phyloP scores from a whole-genome alignment of 2,329 filamentous ascomycete species.

The Triangularia setosa region DNA sequence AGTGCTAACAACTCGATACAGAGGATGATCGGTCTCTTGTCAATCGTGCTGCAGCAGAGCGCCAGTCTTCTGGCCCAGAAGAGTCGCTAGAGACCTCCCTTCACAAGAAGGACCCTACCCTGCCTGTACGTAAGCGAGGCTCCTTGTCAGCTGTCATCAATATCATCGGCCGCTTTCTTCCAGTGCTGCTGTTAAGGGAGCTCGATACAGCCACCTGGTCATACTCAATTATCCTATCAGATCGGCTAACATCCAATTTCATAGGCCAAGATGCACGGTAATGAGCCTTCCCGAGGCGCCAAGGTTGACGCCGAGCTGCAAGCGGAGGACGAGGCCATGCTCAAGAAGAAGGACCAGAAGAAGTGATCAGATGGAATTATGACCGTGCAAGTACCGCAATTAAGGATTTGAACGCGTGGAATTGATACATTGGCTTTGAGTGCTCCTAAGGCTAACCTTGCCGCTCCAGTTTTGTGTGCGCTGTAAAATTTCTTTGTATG shows the following conservation, averaged over 20 bases:
- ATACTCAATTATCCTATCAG: background rate
- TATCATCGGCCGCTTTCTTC: background rate
- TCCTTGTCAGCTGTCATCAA: background rate
- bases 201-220: too few species aligned
- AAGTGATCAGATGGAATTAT: background rate
- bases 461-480: background rate
- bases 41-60: conserved; percentile 63
- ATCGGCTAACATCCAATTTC: background rate
- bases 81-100: conserved; percentile 40
- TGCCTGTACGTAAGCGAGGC: conserved; percentile 49
- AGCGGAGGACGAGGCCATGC: conserved; percentile 62
- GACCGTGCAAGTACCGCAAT: conserved; percentile 7
- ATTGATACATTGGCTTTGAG: background rate
- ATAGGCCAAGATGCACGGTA: conserved; percentile 63
- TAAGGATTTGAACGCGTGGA: background rate
- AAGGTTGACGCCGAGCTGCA: conserved; percentile 66
- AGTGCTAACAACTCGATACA: conserved; percentile 29
- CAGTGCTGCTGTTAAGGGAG: background rate
- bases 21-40: conserved; percentile 69
- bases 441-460: background rate
- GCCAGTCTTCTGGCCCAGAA: conserved; percentile 26
- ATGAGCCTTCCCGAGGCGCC: conserved; percentile 68
- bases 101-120: conserved; percentile 57
- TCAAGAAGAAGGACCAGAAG: conserved; percentile 53
- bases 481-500: background rate